These are phyloP conservation scores for Ophiostoma sp. DNA, from an alignment of 2,329 filamentous ascomycete species.

Conservation along the genomic window DNA sequence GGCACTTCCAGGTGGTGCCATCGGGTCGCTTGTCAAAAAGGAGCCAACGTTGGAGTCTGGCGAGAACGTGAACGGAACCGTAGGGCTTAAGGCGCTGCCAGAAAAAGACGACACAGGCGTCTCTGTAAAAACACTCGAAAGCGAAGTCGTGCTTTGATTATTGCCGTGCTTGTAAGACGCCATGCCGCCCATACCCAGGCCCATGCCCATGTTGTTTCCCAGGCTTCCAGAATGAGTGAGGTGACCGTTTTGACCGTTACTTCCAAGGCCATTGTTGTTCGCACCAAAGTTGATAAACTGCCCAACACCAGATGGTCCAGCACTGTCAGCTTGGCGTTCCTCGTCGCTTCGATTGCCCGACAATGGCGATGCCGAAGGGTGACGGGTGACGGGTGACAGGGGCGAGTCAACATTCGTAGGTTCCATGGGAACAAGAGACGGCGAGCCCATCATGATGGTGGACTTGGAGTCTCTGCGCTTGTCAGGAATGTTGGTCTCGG, in stretches of 20 bases:
- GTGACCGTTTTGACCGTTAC: background rate
- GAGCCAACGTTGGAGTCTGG: slow-evolving; percentile 69
- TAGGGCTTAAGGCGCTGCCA: slow-evolving; percentile 69
- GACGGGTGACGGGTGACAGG: slow-evolving; percentile 62
- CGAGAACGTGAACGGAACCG: slow-evolving; percentile 72
- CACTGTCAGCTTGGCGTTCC: slow-evolving; percentile 54
- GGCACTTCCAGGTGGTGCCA: slow-evolving; percentile 42
- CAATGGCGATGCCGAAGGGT: slow-evolving; percentile 67
- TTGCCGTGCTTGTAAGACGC: slow-evolving; percentile 60
- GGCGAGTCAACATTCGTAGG: slow-evolving; percentile 68
- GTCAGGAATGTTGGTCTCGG: slow-evolving; percentile 71
- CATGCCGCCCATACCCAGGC: slow-evolving; percentile 31
- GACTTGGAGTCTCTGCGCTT: slow-evolving; percentile 51
- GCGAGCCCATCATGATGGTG: slow-evolving; percentile 49
- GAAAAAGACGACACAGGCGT: slow-evolving; percentile 67
- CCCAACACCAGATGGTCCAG: background rate
- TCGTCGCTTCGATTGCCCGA: slow-evolving; percentile 71
- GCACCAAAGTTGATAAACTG: slow-evolving; percentile 9
- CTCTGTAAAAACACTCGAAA: slow-evolving; percentile 68
- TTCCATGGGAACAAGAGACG: slow-evolving; percentile 46
- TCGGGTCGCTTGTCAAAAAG: slow-evolving; percentile 53
- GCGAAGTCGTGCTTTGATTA: slow-evolving; percentile 65
- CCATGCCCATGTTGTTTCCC: slow-evolving; percentile 18
- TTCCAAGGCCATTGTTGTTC: background rate
- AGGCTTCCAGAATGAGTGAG: background rate